Evolutionary conservation across 73 alveolate species (phyloP), one percentile per base, ranked within the genome.

Genomic region (Effrenium voratum): DNA sequence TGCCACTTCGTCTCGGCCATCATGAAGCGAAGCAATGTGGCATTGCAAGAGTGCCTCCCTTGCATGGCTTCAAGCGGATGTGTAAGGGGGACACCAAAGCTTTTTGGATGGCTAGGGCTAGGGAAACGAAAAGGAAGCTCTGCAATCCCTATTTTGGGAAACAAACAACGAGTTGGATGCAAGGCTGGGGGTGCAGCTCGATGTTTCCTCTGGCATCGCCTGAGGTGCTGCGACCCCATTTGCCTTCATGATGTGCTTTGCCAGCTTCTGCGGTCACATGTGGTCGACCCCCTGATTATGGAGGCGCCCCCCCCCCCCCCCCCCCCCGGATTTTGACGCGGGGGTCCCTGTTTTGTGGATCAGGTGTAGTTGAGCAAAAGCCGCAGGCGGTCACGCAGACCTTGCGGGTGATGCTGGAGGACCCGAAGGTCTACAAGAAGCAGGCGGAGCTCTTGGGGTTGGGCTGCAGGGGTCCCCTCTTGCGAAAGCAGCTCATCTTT

Each of bases 1-100:
- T 90, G 88, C 43, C 97, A 90, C 57, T 90, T 90, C 87, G 97
- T 80, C 77, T 90, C 97, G n/a, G 97, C 97, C 88, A 90, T 90
- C 76, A 90, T 90, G 97, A 46, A 45, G 38, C 97, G 97, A 28
- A 68, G 88, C 57, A 34, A 59, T 5, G 97, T 52, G 8, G 82
- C 87, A 38, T 70, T 90, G 97, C 97, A 90, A 30, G 97, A 90
- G 95, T 66, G 16, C 38, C 94, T n/a, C 41, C 75, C 15, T 60
- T n/a, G n/a, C n/a, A n/a, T n/a, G n/a, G n/a, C n/a, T n/a, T n/a
- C n/a, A n/a, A n/a, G n/a, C n/a, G n/a, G n/a, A n/a, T n/a, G n/a
- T n/a, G n/a, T n/a, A n/a, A n/a, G n/a, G n/a, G n/a, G n/a, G n/a
- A n/a, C n/a, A n/a, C n/a, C n/a, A n/a, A n/a, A n/a, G n/a, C n/a